A percentile compares a stretch with the other conserved stretches of the same genome.
phyloP scores from a whole-genome alignment of 2,329 filamentous ascomycete genomes.

The Ceratocystis eucalypticola region DNA sequence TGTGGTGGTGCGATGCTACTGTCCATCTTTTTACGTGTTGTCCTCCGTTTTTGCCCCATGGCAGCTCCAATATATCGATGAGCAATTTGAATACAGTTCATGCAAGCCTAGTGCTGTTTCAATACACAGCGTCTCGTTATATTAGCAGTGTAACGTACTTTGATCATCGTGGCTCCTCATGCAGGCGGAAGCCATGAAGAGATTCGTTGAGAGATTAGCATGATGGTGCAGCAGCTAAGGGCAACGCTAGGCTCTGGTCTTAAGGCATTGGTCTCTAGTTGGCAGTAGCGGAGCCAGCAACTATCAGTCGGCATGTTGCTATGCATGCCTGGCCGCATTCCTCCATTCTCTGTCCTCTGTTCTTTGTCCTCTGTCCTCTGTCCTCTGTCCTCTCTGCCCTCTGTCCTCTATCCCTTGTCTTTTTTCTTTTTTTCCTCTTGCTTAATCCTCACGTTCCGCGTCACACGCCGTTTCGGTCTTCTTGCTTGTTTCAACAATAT shows the following conservation, averaged over 20 bases:
- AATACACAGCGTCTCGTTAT: conserved; percentile 1
- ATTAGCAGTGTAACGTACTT: not conserved
- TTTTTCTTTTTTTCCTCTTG: not conserved
- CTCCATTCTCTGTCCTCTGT: too few species aligned
- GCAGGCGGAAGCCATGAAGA: not conserved
- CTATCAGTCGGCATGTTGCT: too few species aligned
- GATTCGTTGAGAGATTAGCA: not conserved
- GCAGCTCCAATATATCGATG: not conserved
- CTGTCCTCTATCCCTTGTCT: too few species aligned
- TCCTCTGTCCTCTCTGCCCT: too few species aligned
- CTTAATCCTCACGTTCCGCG: not conserved
- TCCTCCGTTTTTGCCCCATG: not conserved
- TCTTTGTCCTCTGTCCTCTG: too few species aligned
- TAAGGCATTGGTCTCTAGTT: too few species aligned
- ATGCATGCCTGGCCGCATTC: too few species aligned
- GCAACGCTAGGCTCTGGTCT: too few species aligned
- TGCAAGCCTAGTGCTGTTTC: not conserved
- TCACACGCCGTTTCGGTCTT: not conserved
- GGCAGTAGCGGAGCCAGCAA: too few species aligned
- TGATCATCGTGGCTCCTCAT: not conserved
- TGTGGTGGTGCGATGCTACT: too few species aligned
- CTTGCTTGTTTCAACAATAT: not conserved
- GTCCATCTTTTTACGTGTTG: too few species aligned
- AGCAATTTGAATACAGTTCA: not conserved
- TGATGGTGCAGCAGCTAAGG: too few species aligned